Evolutionary conservation across 805 yeast species (phyloP).

Genomic region (Geotrichum ghanense): DNA sequence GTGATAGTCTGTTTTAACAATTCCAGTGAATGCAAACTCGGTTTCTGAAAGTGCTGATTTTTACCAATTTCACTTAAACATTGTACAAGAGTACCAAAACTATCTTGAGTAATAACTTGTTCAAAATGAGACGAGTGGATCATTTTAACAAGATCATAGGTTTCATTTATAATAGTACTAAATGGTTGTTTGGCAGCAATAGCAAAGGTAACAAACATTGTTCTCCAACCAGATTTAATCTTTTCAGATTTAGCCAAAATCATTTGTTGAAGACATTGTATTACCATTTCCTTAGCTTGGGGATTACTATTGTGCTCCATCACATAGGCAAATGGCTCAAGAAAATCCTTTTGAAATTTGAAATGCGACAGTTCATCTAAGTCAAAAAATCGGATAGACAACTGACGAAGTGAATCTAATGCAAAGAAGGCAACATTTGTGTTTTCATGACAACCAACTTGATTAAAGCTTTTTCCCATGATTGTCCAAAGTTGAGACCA

Average conservation of each 20-base stretch:
- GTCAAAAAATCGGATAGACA: constrained; percentile 83
- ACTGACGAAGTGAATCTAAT: constrained; percentile 83
- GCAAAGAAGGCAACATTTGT: constrained; percentile 77
- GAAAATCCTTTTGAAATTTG: constrained; percentile 88
- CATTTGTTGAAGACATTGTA: constrained; percentile 83
- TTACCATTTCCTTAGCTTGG: constrained; percentile 76
- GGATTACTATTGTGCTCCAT: constrained; percentile 53
- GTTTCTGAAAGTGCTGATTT: constrained; percentile 70
- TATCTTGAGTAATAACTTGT: constrained; percentile 59
- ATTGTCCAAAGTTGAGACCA: constrained; percentile 95
- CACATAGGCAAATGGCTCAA: constrained; percentile 80
- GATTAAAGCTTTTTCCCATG: constrained; percentile 81
- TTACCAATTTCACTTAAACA: constrained; percentile 76
- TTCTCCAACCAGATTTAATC: constrained; percentile 90
- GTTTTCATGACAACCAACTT: constrained; percentile 72
- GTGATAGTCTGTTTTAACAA: constrained; percentile 52
- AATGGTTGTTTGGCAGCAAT: constrained; percentile 54
- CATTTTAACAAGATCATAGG: constrained; percentile 50
- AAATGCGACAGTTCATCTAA: constrained; percentile 92
- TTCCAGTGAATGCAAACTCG: constrained; percentile 71
- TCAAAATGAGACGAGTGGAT: constrained; percentile 53
- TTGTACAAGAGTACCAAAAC: constrained; percentile 49
- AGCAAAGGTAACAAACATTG: constrained; percentile 69
- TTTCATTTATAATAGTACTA: constrained; percentile 41
- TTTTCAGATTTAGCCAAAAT: constrained; percentile 59